These are phyloP conservation scores for Diaporthe vaccinii DNA, from an alignment of 2,329 filamentous ascomycete species.

Conservation along the genomic window DNA sequence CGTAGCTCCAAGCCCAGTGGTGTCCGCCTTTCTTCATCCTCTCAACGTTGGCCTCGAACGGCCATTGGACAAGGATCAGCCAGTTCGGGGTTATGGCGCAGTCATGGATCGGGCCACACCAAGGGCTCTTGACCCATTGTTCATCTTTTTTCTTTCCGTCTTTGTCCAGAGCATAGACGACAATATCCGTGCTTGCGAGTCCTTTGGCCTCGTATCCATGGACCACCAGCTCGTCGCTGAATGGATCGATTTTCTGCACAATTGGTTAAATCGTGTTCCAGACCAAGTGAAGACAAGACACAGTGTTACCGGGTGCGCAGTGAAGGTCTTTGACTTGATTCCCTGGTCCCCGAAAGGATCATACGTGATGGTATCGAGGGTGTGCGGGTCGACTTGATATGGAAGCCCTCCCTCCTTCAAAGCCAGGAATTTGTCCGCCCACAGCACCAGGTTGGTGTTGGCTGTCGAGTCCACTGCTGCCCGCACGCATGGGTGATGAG, in stretches of 20 bases:
- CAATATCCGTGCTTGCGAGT: conserved; percentile 52
- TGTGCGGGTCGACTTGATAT: conserved; percentile 52
- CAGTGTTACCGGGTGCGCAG: conserved; percentile 49
- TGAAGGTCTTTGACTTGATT: conserved; percentile 51
- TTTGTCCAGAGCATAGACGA: conserved; percentile 48
- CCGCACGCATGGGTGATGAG: conserved; percentile 48
- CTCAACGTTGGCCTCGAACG: conserved; percentile 52
- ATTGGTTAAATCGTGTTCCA: not conserved
- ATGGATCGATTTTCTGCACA: conserved; percentile 50
- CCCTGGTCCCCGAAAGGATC: conserved; percentile 54
- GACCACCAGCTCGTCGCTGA: conserved; percentile 53
- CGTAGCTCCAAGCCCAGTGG: conserved; percentile 53
- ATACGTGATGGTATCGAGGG: conserved; percentile 51
- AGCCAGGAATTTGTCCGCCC: conserved; percentile 58
- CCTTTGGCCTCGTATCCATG: conserved; percentile 57
- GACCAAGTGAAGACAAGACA: not conserved
- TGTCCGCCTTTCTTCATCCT: conserved; percentile 53
- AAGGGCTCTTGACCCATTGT: conserved; percentile 51
- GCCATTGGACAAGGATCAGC: conserved; percentile 51
- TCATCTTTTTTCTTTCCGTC: conserved; percentile 48
- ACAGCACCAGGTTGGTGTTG: conserved; percentile 65
- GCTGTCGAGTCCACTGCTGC: conserved; percentile 54
- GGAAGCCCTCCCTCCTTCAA: conserved; percentile 58
- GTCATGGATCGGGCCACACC: conserved; percentile 55
- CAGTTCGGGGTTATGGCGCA: conserved; percentile 56